Percentiles rank a stretch among this genome's conserved stretches.
phyloP scores from a whole-genome alignment of 75 land plant genomes.

The Picea glauca region DNA sequence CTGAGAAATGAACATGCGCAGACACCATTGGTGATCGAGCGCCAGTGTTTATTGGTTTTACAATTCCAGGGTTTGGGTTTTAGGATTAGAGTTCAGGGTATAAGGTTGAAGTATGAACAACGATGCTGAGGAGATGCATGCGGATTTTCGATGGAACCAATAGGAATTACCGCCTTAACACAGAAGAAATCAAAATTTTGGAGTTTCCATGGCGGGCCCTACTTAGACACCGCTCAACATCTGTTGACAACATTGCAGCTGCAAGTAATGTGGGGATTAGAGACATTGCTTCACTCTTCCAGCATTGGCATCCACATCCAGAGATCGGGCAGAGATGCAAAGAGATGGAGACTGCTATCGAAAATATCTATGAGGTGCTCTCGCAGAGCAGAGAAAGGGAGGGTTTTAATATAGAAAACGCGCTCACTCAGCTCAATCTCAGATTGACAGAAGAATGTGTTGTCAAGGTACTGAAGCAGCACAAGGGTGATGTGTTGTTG shows the following conservation, averaged over 20 bases:
- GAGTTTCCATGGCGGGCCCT: background rate
- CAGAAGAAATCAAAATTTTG: too few species aligned
- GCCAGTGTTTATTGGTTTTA: too few species aligned
- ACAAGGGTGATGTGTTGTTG: slow-evolving; percentile 19
- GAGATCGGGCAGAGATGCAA: background rate
- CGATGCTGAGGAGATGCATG: too few species aligned
- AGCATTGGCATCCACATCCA: slow-evolving; percentile 6
- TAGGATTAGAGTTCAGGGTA: too few species aligned
- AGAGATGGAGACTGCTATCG: background rate
- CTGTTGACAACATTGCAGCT: too few species aligned
- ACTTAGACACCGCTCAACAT: background rate
- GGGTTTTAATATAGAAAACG: slow-evolving; percentile 17
- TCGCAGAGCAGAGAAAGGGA: background rate
- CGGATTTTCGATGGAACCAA: too few species aligned
- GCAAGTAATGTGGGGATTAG: background rate
- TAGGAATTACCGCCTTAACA: too few species aligned
- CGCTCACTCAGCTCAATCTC: slow-evolving; percentile 29
- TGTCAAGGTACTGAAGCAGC: slow-evolving; percentile 20
- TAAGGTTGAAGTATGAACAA: too few species aligned
- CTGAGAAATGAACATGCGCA: too few species aligned
- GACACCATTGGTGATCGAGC: too few species aligned
- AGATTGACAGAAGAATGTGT: slow-evolving; percentile 36
- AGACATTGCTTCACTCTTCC: slow-evolving; percentile 9
- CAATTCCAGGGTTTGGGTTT: too few species aligned
- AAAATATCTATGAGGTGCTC: slow-evolving; percentile 13